Evolutionary conservation across 2,329 filamentous ascomycete genomes (phyloP), one percentile per base, ranked within the genome.

Genomic region (Colletotrichum acutatum): DNA sequence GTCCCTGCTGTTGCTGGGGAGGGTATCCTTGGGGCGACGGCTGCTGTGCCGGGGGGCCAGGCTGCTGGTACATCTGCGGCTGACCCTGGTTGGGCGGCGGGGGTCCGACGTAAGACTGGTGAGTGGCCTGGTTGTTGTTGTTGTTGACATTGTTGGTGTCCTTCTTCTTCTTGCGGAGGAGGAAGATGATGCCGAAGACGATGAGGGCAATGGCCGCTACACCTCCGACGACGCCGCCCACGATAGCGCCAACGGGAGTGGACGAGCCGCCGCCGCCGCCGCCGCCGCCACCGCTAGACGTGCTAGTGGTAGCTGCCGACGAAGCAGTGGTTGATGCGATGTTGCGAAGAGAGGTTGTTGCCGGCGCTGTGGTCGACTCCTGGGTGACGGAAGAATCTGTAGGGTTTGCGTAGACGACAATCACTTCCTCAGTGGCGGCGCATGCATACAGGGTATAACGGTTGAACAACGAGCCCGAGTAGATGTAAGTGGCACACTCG

Each of bases 151-250:
- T 46, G 28, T 46, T 52, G 8, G 34, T 8, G 24, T 64, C 42
- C 53, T 78, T 77, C 56, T 74, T 77, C 52, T 74, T 77, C 59
- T 76, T 74, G 37, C 80, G 81, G 46, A 78, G 61, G n/a, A 83
- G 37, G 62, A 79, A 76, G 66, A 80, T 78, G 71, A 76, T 75
- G 53, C 74, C 78, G n/a, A 79, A 57, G 63, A 64, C 71, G 68
- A 82, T 75, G 6, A 81, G 71, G 19, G 68, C 80, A 28, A 83
- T 58, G n/a, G 76, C 77, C 32, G 32, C 67, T 5, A 84, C 73
- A 53, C 83, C 82, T n/a, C 82, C 83, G 3, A 84, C 80, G 11
- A 82, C 81, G 56, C 81, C 82, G 32, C 83, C 83, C 2, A 83
- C 82, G 52, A 84, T 84, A 68, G 81, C 77, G 6, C 82, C 83